These are phyloP conservation scores for Fusarium sp. DNA, from an alignment of 2,329 filamentous ascomycete species.

Conservation along the genomic window DNA sequence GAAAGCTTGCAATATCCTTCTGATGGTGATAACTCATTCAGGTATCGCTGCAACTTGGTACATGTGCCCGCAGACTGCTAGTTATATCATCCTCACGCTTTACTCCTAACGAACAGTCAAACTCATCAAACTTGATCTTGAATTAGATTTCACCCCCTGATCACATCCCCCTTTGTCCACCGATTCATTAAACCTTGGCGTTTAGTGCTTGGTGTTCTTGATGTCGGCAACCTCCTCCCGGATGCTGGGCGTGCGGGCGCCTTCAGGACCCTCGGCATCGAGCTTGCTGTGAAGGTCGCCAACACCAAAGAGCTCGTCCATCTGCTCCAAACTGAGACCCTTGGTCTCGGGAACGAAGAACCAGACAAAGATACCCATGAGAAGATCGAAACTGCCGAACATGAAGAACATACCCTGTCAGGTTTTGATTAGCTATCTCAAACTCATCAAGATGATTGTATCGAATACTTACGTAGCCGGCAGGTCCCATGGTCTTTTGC, in stretches of 20 bases:
- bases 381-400: conserved; percentile 72
- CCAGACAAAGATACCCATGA: conserved; percentile 73
- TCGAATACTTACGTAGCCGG: conserved; percentile 51
- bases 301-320: conserved; percentile 73
- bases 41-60: not conserved
- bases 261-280: conserved; percentile 47
- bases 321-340: conserved; percentile 69
- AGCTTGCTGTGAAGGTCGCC: conserved; percentile 53
- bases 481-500: conserved; percentile 63
- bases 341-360: conserved; percentile 78
- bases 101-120: not conserved
- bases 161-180: not conserved
- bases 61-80: not conserved
- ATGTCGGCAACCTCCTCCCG: conserved; percentile 38
- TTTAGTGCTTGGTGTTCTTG: conserved; percentile 23
- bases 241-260: conserved; percentile 39
- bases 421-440: conserved; percentile 3
- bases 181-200: not conserved
- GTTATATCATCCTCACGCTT: not conserved
- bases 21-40: not conserved
- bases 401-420: conserved; percentile 71
- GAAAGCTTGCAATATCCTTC: not conserved
- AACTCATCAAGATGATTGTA: not conserved
- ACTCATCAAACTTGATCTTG: not conserved
- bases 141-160: not conserved